Evolutionary conservation across 2,329 filamentous ascomycete genomes (phyloP).

Genomic region (Lomentospora prolificans): DNA sequence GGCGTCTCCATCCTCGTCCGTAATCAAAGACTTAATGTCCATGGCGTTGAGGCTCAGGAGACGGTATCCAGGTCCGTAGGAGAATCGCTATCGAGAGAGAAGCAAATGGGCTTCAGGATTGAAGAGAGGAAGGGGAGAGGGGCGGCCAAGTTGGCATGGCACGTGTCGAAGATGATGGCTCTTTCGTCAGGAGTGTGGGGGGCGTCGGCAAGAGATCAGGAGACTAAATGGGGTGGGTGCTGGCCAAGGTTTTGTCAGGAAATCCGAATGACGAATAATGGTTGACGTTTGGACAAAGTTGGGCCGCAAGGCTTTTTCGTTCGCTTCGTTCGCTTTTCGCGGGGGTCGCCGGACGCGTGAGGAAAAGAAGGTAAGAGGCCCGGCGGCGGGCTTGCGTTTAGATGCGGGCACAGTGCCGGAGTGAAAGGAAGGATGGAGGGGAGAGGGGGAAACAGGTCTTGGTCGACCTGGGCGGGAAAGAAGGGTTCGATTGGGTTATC

Average conservation of each 20-base stretch:
- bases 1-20: constrained; percentile 4
- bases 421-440: background rate
- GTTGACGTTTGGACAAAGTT: background rate
- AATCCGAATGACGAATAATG: background rate
- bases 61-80: background rate
- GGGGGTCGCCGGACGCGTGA: background rate
- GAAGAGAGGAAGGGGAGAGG: background rate
- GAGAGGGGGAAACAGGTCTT: background rate
- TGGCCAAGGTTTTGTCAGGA: background rate
- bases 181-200: background rate
- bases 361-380: background rate
- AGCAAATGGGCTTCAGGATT: background rate
- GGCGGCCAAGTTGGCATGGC: constrained; percentile 5
- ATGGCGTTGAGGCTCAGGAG: background rate
- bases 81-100: too few species aligned
- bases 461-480: too few species aligned
- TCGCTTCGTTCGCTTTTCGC: background rate
- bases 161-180: background rate
- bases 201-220: background rate
- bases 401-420: background rate
- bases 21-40: constrained; percentile 4
- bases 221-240: background rate
- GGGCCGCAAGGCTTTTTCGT: background rate
- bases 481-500: background rate
- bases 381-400: background rate